phyloP scores from a whole-genome alignment of 495 filamentous ascomycete genomes.

The Neurospora tetrasperma region DNA sequence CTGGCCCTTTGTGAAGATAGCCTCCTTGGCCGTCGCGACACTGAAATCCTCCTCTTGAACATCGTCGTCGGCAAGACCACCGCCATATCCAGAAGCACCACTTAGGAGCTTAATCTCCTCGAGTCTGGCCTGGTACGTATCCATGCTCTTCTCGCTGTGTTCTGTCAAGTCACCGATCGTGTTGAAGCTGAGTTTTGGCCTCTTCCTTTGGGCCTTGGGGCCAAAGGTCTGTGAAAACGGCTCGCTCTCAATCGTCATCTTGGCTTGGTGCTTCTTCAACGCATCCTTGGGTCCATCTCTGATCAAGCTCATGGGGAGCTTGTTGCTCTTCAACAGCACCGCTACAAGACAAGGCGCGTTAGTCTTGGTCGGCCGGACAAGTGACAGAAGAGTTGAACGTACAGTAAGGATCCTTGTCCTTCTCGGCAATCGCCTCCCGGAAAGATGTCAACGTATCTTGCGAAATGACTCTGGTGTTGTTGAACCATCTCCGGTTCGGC shows the following conservation, averaged over 20 bases:
- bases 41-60: conserved; percentile 40
- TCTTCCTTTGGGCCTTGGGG: conserved; percentile 83
- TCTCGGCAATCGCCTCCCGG: conserved; percentile 84
- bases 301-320: conserved; percentile 38
- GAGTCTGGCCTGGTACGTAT: conserved; percentile 63
- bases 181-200: conserved; percentile 75
- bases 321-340: conserved; percentile 88
- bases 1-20: conserved; percentile 90
- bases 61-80: conserved; percentile 24
- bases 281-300: conserved; percentile 48
- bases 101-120: conserved; percentile 64
- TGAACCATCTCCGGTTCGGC: conserved; percentile 75
- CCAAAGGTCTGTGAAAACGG: conserved; percentile 89
- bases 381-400: neutral
- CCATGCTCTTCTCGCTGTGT: conserved; percentile 64
- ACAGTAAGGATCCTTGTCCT: conserved; percentile 75
- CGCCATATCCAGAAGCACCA: conserved; percentile 52
- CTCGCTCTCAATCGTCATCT: conserved; percentile 80
- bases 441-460: conserved; percentile 65
- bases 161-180: conserved; percentile 74
- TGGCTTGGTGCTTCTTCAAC: conserved; percentile 82
- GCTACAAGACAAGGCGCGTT: conserved; percentile 21
- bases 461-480: conserved; percentile 48
- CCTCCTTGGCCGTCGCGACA: conserved; percentile 64
- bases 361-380: neutral